These are phyloP conservation scores for Lecanicillium sp. DNA, from an alignment of 2,329 filamentous ascomycete species.

Conservation along the genomic window DNA sequence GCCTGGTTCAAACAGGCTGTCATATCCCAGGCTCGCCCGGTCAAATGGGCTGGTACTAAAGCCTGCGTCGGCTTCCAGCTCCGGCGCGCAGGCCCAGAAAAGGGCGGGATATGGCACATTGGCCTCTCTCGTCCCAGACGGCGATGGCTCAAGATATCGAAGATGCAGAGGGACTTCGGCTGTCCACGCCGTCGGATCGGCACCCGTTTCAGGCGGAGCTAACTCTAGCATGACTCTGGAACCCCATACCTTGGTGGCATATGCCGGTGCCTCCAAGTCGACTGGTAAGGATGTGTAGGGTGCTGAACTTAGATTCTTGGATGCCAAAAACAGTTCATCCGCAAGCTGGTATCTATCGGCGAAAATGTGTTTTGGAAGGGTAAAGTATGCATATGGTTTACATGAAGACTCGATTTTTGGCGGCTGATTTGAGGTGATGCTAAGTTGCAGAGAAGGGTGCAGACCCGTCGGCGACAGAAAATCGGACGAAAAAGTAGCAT, in stretches of 20 bases:
- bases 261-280: constrained; percentile 85
- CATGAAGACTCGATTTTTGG: constrained; percentile 52
- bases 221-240: constrained; percentile 71
- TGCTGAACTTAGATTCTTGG: constrained; percentile 66
- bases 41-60: constrained; percentile 80
- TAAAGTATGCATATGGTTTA: constrained; percentile 70
- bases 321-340: constrained; percentile 67
- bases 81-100: constrained; percentile 79
- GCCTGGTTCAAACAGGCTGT: constrained; percentile 64
- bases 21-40: constrained; percentile 74
- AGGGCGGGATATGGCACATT: constrained; percentile 73
- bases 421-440: constrained; percentile 44
- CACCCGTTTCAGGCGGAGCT: constrained; percentile 36
- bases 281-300: constrained; percentile 65
- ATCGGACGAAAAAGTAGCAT: constrained; percentile 47
- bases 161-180: constrained; percentile 74
- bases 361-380: constrained; percentile 73
- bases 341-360: constrained; percentile 79
- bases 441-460: constrained; percentile 71
- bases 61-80: constrained; percentile 51
- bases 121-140: constrained; percentile 42
- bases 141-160: constrained; percentile 64
- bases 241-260: constrained; percentile 70
- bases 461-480: constrained; percentile 71
- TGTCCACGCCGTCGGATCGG: constrained; percentile 43